Conservation (phyloP, 257 asterid species). For the Craterostigma plantagineum region DNA sequence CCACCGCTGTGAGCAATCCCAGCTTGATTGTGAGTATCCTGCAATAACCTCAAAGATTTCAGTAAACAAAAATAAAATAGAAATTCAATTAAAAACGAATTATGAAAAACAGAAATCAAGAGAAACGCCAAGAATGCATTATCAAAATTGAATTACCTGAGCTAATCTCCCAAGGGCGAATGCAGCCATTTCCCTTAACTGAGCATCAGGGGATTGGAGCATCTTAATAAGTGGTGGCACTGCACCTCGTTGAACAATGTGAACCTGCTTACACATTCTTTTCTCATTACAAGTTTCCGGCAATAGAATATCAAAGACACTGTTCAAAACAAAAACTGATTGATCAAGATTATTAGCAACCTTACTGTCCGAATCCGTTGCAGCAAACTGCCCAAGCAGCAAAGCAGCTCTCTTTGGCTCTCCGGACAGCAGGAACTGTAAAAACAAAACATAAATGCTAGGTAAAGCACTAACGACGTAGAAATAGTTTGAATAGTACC, state of each 20-base stretch:
- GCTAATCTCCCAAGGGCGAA: slow-evolving; percentile 98
- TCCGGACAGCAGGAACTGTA: slow-evolving; percentile 92
- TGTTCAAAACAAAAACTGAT: slow-evolving; percentile 1
- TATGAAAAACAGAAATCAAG: background rate
- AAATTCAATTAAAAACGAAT: background rate
- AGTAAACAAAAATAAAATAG: background rate
- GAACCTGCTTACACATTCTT: slow-evolving; percentile 44
- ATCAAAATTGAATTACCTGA: slow-evolving; percentile 65
- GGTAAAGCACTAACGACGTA: background rate
- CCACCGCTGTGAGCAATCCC: slow-evolving; percentile 98
- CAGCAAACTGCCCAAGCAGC: slow-evolving; percentile 98
- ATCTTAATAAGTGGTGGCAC: slow-evolving; percentile 85
- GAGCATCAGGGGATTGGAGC: slow-evolving; percentile 91
- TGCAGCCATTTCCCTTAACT: slow-evolving; percentile 93
- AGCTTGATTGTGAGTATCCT: slow-evolving; percentile 96
- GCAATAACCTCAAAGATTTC: slow-evolving; percentile 5
- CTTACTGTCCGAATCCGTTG: slow-evolving; percentile 98
- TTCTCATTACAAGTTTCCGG: background rate
- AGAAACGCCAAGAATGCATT: background rate
- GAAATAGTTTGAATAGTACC: no score
- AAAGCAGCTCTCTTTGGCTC: slow-evolving; percentile 99
- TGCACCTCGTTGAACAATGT: slow-evolving; percentile 98
- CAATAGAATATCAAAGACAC: background rate
- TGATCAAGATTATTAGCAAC: slow-evolving; percentile 22
- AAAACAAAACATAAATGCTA: no score